Conservation (phyloP, 108 stramenopile genomes). For the Skeletonema costatum region DNA sequence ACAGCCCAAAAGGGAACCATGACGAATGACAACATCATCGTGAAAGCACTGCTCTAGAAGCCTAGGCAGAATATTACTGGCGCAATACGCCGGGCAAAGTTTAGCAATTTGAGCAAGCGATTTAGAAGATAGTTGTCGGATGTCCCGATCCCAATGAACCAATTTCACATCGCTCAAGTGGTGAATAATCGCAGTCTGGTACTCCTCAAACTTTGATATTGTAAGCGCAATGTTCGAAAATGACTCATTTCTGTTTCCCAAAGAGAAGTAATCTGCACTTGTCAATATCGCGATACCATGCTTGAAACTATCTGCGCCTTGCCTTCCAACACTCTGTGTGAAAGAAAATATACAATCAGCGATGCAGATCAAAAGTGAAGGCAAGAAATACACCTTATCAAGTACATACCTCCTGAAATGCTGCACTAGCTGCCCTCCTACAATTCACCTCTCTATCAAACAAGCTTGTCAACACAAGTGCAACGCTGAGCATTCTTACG, state of each 20-base stretch:
- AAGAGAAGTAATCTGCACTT: slow-evolving; percentile 94
- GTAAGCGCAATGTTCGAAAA: slow-evolving; percentile 69
- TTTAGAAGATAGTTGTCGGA: slow-evolving; percentile 78
- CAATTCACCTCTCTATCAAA: slow-evolving; percentile 99
- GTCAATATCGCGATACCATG: slow-evolving; percentile 96
- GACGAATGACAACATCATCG: slow-evolving; percentile 74
- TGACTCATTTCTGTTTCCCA: slow-evolving; percentile 92
- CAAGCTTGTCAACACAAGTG: slow-evolving; percentile 88
- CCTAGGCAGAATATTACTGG: slow-evolving; percentile 66
- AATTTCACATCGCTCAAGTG: slow-evolving; percentile 80
- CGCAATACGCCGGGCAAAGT: slow-evolving; percentile 60
- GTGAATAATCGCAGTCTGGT: slow-evolving; percentile 77
- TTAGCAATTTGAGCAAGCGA: slow-evolving; percentile 70
- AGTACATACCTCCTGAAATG: slow-evolving; percentile 88
- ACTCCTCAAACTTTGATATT: slow-evolving; percentile 86
- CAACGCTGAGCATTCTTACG: slow-evolving; percentile 66
- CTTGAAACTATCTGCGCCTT: slow-evolving; percentile 82
- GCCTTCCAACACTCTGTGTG: slow-evolving; percentile 23
- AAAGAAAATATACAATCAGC: background rate
- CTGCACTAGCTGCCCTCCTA: slow-evolving; percentile 96
- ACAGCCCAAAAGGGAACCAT: slow-evolving; percentile 86
- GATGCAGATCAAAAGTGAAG: background rate
- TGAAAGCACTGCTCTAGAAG: slow-evolving; percentile 64
- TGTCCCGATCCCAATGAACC: slow-evolving; percentile 90
- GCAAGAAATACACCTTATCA: slow-evolving; percentile 7